Evolutionary conservation across 768 basidiomycete species (phyloP), one percentile per base, ranked within the genome.

Genomic region (Boletus tylopilopsis): DNA sequence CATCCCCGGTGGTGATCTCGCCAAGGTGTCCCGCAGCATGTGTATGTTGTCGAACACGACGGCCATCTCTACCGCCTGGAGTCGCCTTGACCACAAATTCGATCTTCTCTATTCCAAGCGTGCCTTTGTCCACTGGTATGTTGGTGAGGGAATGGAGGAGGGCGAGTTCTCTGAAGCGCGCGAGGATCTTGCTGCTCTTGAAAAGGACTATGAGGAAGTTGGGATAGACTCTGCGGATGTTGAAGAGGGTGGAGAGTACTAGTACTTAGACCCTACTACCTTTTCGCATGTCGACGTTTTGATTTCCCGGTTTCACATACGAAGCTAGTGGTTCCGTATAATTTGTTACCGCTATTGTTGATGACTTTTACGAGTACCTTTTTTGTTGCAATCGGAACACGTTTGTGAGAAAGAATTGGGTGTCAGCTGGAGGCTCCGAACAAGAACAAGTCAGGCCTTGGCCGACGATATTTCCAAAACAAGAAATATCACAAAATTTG

Each of bases 101-200:
- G 86, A 88, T 62, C 74, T 88, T 38, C 76, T 88, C 34, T 87
- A 87, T 74, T 85, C 84, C 69, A 68, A 84, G 76, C 76, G 81
- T 57, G 72, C 70, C 21, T 70, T 78, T 56, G 73, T 76, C 9
- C 75, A 79, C 66, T 77, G 79, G 80, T 81, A 89, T 68, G 84
- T 85, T 51, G 82, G 85, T 53, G 84, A 87, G 68, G 83, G 85
- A 64, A 87, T 87, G 83, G 82, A 87, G 67, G 84, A 87, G 80
- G 95, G 95, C 68, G 95, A 99, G 75, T 97, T 98, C 76, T 94
- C 92, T 18, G 95, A 97, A 76, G 95, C 95, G 18, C 88, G 95
- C 52, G 96, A 99, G 74, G 95, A 99, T 69, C 85, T 99, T 50
- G 96, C 95, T n/a, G 95, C 95, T n/a, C 84, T 99, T 47, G 95